These are phyloP conservation scores for Crithidia fasciculata DNA, from an alignment of 208 protist genomes.

Conservation along the genomic window DNA sequence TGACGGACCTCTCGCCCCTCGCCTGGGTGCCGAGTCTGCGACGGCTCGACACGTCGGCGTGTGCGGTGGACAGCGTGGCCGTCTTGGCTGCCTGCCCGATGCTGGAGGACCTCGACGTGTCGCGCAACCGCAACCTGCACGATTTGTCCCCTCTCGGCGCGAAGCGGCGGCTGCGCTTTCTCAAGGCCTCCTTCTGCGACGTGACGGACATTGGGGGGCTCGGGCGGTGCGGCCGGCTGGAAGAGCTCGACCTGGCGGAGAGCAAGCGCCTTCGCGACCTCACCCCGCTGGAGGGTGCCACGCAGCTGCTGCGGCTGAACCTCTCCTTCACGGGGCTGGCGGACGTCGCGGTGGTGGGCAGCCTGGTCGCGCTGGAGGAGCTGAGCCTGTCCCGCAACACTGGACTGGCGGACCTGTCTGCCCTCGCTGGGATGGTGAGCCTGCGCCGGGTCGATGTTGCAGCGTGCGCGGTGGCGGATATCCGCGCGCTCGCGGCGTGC, in stretches of 20 bases:
- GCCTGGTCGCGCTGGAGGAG: conserved; percentile 2
- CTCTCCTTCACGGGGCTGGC: conserved; percentile 2
- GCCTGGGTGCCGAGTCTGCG: conserved; percentile 4
- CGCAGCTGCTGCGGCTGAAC: conserved; percentile 2
- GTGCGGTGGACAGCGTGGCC: background rate
- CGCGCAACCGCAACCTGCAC: conserved; percentile 7
- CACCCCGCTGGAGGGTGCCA: conserved; percentile 1
- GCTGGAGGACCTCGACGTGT: conserved; percentile 14
- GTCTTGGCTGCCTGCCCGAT: conserved; percentile 7
- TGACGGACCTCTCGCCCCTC: background rate
- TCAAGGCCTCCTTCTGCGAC: conserved; percentile 15
- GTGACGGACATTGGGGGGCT: conserved; percentile 10
- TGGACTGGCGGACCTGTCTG: background rate
- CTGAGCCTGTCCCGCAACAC: conserved; percentile 6
- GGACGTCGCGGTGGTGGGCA: background rate
- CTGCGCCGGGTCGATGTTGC: conserved; percentile 2
- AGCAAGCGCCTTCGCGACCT: conserved; percentile 8
- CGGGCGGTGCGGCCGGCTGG: conserved; percentile 6
- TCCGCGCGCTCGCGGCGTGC: conserved; percentile 1
- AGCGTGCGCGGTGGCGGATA: conserved; percentile 7
- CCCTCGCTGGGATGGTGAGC: background rate
- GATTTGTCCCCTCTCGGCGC: conserved; percentile 8
- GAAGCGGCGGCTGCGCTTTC: conserved; percentile 8
- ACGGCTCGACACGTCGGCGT: conserved; percentile 7
- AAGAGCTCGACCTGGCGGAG: conserved; percentile 9